Evolutionary conservation across 345 rosid species (phyloP).

Genomic region (Raphanus sativus): DNA sequence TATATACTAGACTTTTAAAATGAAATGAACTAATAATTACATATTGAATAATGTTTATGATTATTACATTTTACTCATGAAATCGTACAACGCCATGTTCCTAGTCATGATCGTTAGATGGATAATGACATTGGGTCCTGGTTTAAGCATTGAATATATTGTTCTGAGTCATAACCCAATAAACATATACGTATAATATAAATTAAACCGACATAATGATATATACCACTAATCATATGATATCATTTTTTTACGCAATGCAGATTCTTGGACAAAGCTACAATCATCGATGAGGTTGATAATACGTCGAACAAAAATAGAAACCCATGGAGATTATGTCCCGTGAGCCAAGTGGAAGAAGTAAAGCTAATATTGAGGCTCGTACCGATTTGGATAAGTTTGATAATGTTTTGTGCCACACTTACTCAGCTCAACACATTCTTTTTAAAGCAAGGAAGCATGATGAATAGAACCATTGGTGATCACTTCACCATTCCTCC

Average conservation of each 20-base stretch:
- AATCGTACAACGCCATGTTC: constrained; percentile 22
- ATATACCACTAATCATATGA: background rate
- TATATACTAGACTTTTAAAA: background rate
- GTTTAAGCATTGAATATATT: background rate
- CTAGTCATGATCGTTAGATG: background rate
- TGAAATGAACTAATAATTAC: background rate
- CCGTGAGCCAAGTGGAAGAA: constrained; percentile 84
- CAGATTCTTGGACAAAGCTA: constrained; percentile 86
- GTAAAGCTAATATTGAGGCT: constrained; percentile 70
- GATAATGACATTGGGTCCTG: background rate
- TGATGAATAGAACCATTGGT: constrained; percentile 64
- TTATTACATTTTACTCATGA: background rate
- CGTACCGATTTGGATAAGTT: constrained; percentile 73
- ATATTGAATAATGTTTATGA: background rate
- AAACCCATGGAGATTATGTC: constrained; percentile 80
- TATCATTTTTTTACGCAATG: background rate
- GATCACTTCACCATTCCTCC: constrained; percentile 65
- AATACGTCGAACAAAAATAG: constrained; percentile 37
- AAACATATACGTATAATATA: background rate
- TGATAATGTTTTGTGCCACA: constrained; percentile 68
- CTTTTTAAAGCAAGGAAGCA: constrained; percentile 81
- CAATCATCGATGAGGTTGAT: constrained; percentile 60
- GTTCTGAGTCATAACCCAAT: background rate
- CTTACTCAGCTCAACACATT: constrained; percentile 74
- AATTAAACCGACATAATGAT: background rate